Percentiles rank a stretch among this genome's conserved stretches.
Evolutionary conservation across 208 protist species (phyloP).

Genomic region (Porcisia deanei): DNA sequence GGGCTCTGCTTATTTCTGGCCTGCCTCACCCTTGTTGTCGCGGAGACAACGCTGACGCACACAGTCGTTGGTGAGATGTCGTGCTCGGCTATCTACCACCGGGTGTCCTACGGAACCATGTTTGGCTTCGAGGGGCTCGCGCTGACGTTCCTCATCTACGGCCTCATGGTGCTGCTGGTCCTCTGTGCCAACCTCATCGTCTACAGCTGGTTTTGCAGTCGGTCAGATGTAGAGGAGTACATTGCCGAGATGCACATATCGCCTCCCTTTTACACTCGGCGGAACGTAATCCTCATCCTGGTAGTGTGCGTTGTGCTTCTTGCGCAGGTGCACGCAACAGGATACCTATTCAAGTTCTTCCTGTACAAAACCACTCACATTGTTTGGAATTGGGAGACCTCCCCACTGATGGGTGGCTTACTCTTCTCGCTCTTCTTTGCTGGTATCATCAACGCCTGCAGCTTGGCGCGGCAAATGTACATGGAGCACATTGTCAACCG

Average conservation of each 20-base stretch:
- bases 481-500: background rate
- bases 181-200: slow-evolving; percentile 52
- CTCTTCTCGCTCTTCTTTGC: slow-evolving; percentile 38
- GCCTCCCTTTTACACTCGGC: slow-evolving; percentile 62
- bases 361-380: slow-evolving; percentile 58
- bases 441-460: slow-evolving; percentile 14
- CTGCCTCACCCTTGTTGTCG: slow-evolving; percentile 30
- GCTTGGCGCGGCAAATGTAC: slow-evolving; percentile 24
- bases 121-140: slow-evolving; percentile 56
- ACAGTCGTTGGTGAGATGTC: slow-evolving; percentile 53
- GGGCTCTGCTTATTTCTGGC: slow-evolving; percentile 41
- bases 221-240: slow-evolving; percentile 50
- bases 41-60: slow-evolving; percentile 35
- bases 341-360: slow-evolving; percentile 66
- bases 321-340: slow-evolving; percentile 52
- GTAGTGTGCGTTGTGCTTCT: slow-evolving; percentile 35
- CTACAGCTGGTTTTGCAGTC: slow-evolving; percentile 63
- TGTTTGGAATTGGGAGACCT: slow-evolving; percentile 79
- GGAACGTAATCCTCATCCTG: slow-evolving; percentile 39
- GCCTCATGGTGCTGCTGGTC: slow-evolving; percentile 42
- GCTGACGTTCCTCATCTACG: slow-evolving; percentile 58
- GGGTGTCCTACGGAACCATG: slow-evolving; percentile 59
- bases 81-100: slow-evolving; percentile 58
- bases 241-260: slow-evolving; percentile 47
- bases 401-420: slow-evolving; percentile 59